These are phyloP conservation scores for Beta lomatogona DNA, from an alignment of 179 eudicot genomes.

Conservation along the genomic window DNA sequence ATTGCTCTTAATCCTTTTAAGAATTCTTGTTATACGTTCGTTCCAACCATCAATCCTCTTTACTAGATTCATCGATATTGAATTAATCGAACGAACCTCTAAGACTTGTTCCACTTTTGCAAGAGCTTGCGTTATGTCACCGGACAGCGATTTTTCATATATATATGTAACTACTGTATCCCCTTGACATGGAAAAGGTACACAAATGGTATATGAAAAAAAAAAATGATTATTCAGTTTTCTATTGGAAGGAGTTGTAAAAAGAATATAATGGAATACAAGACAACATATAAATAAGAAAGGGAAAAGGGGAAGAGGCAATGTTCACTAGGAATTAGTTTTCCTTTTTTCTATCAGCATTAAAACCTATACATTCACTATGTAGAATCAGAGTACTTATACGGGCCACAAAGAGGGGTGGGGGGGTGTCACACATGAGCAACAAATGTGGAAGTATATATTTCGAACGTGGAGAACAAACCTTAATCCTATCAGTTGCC, in stretches of 20 bases:
- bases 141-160: no score
- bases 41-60: no score
- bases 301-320: not conserved
- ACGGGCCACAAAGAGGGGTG: not conserved
- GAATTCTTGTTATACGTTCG: no score
- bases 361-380: not conserved
- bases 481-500: slow-evolving; percentile 89
- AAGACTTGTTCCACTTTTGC: not conserved
- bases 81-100: no score
- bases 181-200: not conserved
- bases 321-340: not conserved
- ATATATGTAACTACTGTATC: no score
- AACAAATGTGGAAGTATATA: not conserved
- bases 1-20: not conserved
- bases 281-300: not conserved
- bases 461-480: slow-evolving; percentile 29
- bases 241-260: no score
- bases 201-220: not conserved
- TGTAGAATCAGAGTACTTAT: not conserved
- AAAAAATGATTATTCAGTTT: not conserved
- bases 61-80: no score
- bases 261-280: not conserved
- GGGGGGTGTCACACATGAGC: not conserved
- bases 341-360: not conserved
- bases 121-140: no score